Base-by-base conservation (phyloP, 2,329 filamentous ascomycete species). In the Aspergillus transmontanensis region DNA sequence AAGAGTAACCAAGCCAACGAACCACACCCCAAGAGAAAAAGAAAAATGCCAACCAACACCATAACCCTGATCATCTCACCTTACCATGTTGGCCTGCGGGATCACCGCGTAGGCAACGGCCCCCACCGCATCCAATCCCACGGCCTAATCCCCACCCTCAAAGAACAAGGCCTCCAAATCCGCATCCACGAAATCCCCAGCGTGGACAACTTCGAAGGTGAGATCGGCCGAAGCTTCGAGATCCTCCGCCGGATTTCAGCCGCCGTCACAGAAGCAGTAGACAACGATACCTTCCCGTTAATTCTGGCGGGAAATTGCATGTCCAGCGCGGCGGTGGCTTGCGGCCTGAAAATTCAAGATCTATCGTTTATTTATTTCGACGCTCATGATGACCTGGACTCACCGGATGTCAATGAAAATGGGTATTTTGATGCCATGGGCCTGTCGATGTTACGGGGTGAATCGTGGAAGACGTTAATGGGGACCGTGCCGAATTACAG, bases 341-440 rank as follows among this genome's bases (percentile, higher is more conserved):
- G 78, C 4, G 79, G 80, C 0, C 59, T 80, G 6, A 28, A 61
- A 0, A 60, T 61, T n/a, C 39, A 61, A 6, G 68, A 72, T 16
- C 67, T 78, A 2, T 68, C 68, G 0, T 79, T 76, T 45, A 68
- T 81, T 12, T 82, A 79, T 70, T 80, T 82, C 56, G 80, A 82
- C 54, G 80, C 79, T 3, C 80, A 82, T 53, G 79, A 81, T 57
- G 79, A 82, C 60, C 73, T 79, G 55, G 75, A 79, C 51, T 76
- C 73, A 0, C 77, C 77, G 0, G 72, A 74, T 26, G 75, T 75
- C 30, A 71, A 76, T 6, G 65, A 70, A 12, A 78, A 75, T 57
- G 78, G 77, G 1, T 79, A 79, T 45, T 69, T 80, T 6, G 78
- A 79, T 59, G 73, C 73, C 0, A 78, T 78, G 74, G 76, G 70